Percentiles rank a stretch among this genome's conserved stretches.
Evolutionary conservation across 805 yeast species (phyloP).

Genomic region (Metschnikowia reukaufii): DNA sequence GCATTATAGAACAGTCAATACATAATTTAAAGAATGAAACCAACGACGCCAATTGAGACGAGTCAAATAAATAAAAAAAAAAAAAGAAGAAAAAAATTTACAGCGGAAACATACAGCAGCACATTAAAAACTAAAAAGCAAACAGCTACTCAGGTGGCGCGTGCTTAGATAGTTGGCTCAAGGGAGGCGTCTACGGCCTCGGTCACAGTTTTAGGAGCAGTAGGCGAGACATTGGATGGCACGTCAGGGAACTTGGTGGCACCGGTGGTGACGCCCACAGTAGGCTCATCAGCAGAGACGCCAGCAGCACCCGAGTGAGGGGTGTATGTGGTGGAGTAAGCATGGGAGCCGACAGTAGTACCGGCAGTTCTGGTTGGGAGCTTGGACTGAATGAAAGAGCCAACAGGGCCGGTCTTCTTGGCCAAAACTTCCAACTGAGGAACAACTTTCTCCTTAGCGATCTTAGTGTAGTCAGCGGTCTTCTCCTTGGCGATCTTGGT

Average conservation of each 20-base stretch:
- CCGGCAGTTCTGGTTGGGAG: conserved; percentile 71
- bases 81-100: background rate
- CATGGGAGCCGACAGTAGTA: conserved; percentile 53
- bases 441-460: conserved; percentile 43
- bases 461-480: conserved; percentile 41
- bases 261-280: conserved; percentile 34
- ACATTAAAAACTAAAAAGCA: too few species aligned
- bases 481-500: conserved; percentile 50
- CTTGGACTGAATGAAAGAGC: conserved; percentile 55
- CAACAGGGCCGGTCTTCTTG: conserved; percentile 66
- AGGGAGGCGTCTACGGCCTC: conserved; percentile 11
- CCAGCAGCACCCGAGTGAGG: conserved; percentile 11
- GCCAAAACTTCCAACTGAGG: conserved; percentile 61
- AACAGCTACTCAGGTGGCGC: too few species aligned
- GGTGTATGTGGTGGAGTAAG: conserved; percentile 16
- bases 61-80: background rate
- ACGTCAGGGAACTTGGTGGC: conserved; percentile 44
- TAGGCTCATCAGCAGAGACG: conserved; percentile 15
- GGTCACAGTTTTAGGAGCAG: conserved; percentile 7
- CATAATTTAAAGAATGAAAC: background rate
- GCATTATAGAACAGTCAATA: conserved; percentile 8
- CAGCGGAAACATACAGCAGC: background rate
- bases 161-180: conserved; percentile 12
- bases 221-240: conserved; percentile 25
- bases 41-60: conserved; percentile 2